Percentiles rank a stretch among this genome's conserved stretches.
Conservation (phyloP, 805 yeast genomes). For the Yarrowia alimentaria region DNA sequence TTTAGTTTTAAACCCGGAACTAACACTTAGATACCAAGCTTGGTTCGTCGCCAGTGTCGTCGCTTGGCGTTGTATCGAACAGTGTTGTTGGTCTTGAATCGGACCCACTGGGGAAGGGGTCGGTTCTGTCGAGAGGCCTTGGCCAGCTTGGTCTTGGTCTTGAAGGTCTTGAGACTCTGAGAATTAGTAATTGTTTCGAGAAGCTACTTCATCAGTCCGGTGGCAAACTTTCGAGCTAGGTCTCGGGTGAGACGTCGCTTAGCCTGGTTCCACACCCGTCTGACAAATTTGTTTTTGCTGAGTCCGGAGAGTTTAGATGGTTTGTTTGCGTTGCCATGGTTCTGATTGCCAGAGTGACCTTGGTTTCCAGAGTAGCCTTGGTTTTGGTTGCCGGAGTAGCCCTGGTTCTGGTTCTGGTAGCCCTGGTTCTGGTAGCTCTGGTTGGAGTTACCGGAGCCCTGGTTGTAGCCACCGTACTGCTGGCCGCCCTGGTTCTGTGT, state of each 20-base stretch:
- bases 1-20: slow-evolving; percentile 6
- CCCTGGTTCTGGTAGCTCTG: not conserved
- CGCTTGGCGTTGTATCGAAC: slow-evolving; percentile 98
- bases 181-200: not conserved
- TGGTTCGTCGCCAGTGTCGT: slow-evolving; percentile 99
- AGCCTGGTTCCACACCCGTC: slow-evolving; percentile 16
- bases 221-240: slow-evolving; percentile 15
- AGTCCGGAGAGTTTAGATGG: too few relatives aligned
- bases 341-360: too few relatives aligned
- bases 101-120: slow-evolving; percentile 99
- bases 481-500: not conserved
- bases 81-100: slow-evolving; percentile 96
- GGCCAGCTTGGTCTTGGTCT: slow-evolving; percentile 97
- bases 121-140: slow-evolving; percentile 99
- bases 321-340: too few relatives aligned
- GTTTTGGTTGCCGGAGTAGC: not conserved
- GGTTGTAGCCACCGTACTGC: too few relatives aligned
- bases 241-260: slow-evolving; percentile 5
- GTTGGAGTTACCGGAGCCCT: too few relatives aligned
- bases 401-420: not conserved
- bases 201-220: not conserved
- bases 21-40: slow-evolving; percentile 80
- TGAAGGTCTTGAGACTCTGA: slow-evolving; percentile 80
- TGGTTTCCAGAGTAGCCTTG: not conserved
- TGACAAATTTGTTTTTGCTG: not conserved